Conservation (phyloP, 129 eudicot genomes). For the Flaveria linearis region DNA sequence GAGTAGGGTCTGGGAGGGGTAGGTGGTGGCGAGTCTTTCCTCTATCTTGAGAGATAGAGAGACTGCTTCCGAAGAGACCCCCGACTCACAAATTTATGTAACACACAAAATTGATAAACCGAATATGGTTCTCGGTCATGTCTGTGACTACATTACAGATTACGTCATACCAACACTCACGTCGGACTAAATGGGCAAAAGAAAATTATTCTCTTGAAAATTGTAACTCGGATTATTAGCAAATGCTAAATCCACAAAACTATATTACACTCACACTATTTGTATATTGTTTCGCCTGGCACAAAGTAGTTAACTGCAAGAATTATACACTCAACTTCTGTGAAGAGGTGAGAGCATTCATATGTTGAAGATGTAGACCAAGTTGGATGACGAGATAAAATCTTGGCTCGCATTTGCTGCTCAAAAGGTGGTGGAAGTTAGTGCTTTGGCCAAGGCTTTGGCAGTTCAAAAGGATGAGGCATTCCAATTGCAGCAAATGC, state of each 20-base stretch:
- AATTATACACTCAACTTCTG: conserved; percentile 69
- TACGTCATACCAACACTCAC: conserved; percentile 31
- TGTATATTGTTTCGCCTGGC: conserved; percentile 27
- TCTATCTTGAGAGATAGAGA: too few species aligned
- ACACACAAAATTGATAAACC: conserved; percentile 41
- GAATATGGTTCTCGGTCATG: conserved; percentile 13
- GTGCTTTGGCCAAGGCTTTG: too few species aligned
- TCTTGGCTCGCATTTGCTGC: too few species aligned
- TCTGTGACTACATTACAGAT: conserved; percentile 37
- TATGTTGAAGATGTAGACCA: conserved; percentile 73
- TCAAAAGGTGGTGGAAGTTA: too few species aligned
- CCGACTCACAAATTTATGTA: too few species aligned
- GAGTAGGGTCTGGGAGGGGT: too few species aligned
- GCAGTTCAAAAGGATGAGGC: too few species aligned
- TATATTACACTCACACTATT: conserved; percentile 38
- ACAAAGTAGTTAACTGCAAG: conserved; percentile 22
- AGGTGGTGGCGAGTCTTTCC: too few species aligned
- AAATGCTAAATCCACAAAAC: conserved; percentile 29
- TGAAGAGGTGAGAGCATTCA: conserved; percentile 53
- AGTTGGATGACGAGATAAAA: too few species aligned
- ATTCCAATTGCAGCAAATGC: too few species aligned
- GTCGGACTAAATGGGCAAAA: conserved; percentile 11
- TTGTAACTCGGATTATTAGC: conserved; percentile 33
- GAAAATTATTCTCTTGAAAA: conserved; percentile 35
- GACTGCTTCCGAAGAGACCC: too few species aligned